Conservation (phyloP, 306 rosid genomes). For the Biancaea sappan region DNA sequence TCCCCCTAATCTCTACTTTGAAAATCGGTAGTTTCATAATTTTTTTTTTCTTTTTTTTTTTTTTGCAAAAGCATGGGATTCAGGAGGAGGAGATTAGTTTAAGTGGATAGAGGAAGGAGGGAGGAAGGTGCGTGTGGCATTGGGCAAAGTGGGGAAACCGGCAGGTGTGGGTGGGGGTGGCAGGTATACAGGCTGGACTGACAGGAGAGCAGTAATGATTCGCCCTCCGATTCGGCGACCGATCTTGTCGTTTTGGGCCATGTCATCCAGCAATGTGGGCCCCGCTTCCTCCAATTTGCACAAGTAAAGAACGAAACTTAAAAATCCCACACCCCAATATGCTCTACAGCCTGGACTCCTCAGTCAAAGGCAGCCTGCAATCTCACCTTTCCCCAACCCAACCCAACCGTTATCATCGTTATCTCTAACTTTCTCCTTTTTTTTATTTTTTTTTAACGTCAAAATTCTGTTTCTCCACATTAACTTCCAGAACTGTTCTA, state of each 20-base stretch:
- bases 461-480: constrained; percentile 30
- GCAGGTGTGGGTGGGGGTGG: constrained; percentile 40
- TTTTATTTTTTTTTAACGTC: background rate
- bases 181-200: constrained; percentile 85
- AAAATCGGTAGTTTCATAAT: no score
- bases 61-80: no score
- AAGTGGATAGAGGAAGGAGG: background rate
- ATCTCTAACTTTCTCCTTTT: constrained; percentile 24
- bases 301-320: constrained; percentile 38
- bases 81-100: no score
- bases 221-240: constrained; percentile 84
- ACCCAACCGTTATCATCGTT: constrained; percentile 60
- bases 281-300: constrained; percentile 32
- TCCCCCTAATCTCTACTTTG: constrained; percentile 23
- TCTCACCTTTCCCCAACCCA: constrained; percentile 3
- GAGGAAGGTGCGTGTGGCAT: constrained; percentile 27
- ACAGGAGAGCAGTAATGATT: constrained; percentile 73
- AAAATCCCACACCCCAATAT: constrained; percentile 59
- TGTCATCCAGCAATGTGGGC: constrained; percentile 43
- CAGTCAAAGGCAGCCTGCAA: constrained; percentile 64
- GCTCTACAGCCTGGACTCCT: constrained; percentile 81
- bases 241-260: constrained; percentile 72
- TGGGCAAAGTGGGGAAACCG: background rate
- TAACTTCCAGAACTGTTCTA: constrained; percentile 44
- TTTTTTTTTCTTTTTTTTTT: no score